Percentiles rank a stretch among this genome's conserved stretches.
Evolutionary conservation across 164 flowering plant species (phyloP).

Genomic region (Magnolia kwangsiensis): DNA sequence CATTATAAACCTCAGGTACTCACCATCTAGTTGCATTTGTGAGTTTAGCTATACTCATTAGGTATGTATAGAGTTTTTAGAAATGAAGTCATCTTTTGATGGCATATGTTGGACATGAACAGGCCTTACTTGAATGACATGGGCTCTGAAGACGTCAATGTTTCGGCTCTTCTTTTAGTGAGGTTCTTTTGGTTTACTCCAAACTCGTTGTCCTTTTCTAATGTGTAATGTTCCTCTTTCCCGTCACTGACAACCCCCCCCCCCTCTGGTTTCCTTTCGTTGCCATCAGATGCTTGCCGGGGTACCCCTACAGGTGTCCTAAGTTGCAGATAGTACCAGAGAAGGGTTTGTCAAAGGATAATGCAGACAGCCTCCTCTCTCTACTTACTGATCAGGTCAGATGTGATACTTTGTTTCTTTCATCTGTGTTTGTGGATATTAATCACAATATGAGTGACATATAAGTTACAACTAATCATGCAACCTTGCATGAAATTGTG

Average conservation of each 20-base stretch:
- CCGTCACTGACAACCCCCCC: neutral
- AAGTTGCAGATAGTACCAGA: conserved; percentile 75
- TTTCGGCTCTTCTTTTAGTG: conserved; percentile 66
- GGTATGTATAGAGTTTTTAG: neutral
- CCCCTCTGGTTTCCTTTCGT: neutral
- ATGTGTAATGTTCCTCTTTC: neutral
- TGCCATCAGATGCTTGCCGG: conserved; percentile 64
- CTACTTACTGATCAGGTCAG: conserved; percentile 82
- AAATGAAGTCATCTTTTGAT: neutral
- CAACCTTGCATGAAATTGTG: neutral
- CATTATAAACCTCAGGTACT: conserved; percentile 67
- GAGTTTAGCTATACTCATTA: neutral
- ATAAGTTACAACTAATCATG: neutral
- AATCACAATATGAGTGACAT: neutral
- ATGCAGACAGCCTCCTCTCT: conserved; percentile 62
- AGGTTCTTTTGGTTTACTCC: conserved; percentile 39
- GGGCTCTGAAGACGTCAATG: conserved; percentile 60
- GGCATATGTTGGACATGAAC: conserved; percentile 14
- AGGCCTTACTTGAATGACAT: conserved; percentile 89
- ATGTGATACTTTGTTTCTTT: conserved; percentile 4
- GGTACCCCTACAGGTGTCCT: conserved; percentile 93
- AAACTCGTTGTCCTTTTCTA: neutral
- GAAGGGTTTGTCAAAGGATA: conserved; percentile 58
- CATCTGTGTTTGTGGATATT: neutral
- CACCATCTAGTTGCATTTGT: neutral